Evolutionary conservation across 2,329 filamentous ascomycete genomes (phyloP), one percentile per base, ranked within the genome.

Genomic region (Alternaria tenuissima): DNA sequence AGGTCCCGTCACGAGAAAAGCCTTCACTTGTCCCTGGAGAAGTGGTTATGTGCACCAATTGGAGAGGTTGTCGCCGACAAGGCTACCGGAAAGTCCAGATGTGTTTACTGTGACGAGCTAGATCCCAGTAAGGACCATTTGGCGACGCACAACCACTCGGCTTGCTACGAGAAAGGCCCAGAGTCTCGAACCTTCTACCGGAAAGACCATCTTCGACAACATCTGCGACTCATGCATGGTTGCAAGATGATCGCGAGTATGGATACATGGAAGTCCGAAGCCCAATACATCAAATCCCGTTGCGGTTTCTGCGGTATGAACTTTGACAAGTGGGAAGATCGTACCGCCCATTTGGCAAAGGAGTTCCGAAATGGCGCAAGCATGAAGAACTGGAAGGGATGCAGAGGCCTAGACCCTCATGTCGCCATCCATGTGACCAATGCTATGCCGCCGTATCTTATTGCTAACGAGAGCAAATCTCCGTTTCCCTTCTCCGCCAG

Each of bases 141-240:
- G 16, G 86, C 87, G 65, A 81, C 79, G 7, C 87, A 89, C 77
- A 87, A 88, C 64, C 87, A 86, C 71, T 78, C 79, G 34, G 79
- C 86, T 14, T 94, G 91, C 73, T 87, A 88, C 63, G 90, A 93
- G 70, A 87, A 90, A 71, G 85, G 85, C 4, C 64, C 84, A 1
- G 83, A 87, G 56, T 89, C 91, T 66, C 84, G 87, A 36, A 88
- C 85, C 0, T 89, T 88, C 71, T 88, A 86, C 68, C 80, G 87
- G 26, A 88, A 88, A 72, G 87, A 89, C 67, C 87, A 89, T 68
- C 80, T 89, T 12, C 83, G 86, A 51, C 87, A 89, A 67, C 87
- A 89, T 71, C 75, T 88, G 32, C 81, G 86, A 36, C 76, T 88
- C 54, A 87, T 88, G 81, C 87, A 89, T 68, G 81, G 82, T 61